A percentile compares a stretch with the other conserved stretches of the same genome.
phyloP scores from a whole-genome alignment of 2,329 filamentous ascomycete species.

The Cladosporium sp. region DNA sequence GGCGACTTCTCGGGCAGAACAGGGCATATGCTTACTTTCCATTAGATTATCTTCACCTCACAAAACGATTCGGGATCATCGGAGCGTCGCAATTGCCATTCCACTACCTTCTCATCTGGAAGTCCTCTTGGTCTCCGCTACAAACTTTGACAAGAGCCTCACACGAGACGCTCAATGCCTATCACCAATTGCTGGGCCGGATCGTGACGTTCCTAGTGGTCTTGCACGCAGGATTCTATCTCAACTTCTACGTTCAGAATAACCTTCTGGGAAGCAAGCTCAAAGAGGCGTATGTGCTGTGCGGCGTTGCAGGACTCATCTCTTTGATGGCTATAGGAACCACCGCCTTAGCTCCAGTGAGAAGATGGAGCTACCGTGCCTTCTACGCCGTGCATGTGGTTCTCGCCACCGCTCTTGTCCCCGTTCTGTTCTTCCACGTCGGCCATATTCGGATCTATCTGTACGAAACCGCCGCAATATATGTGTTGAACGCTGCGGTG shows the following conservation, averaged over 20 bases:
- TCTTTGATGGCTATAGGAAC: conserved; percentile 44
- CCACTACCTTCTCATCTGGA: conserved; percentile 54
- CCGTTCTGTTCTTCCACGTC: conserved; percentile 53
- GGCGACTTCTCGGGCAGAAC: not conserved
- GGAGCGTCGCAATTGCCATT: conserved; percentile 57
- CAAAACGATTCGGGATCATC: conserved; percentile 58
- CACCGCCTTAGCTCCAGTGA: conserved; percentile 45
- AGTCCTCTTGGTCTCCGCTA: conserved; percentile 48
- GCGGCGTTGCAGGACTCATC: conserved; percentile 48
- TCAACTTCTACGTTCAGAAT: conserved; percentile 53
- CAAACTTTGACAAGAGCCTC: conserved; percentile 50
- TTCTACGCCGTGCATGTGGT: conserved; percentile 56
- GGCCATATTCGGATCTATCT: conserved; percentile 52
- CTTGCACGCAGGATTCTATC: conserved; percentile 52
- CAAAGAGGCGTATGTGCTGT: conserved; percentile 54
- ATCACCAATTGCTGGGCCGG: conserved; percentile 56
- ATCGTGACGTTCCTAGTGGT: conserved; percentile 49
- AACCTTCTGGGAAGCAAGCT: conserved; percentile 51
- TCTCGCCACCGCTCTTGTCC: conserved; percentile 47
- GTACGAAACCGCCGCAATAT: conserved; percentile 46
- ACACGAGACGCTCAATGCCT: conserved; percentile 53
- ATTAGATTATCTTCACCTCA: conserved; percentile 60
- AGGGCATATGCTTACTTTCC: not conserved
- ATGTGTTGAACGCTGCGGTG: conserved; percentile 40
- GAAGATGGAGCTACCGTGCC: conserved; percentile 45